Evolutionary conservation across 495 filamentous ascomycete genomes (phyloP).

Genomic region (Acidomyces sp.): DNA sequence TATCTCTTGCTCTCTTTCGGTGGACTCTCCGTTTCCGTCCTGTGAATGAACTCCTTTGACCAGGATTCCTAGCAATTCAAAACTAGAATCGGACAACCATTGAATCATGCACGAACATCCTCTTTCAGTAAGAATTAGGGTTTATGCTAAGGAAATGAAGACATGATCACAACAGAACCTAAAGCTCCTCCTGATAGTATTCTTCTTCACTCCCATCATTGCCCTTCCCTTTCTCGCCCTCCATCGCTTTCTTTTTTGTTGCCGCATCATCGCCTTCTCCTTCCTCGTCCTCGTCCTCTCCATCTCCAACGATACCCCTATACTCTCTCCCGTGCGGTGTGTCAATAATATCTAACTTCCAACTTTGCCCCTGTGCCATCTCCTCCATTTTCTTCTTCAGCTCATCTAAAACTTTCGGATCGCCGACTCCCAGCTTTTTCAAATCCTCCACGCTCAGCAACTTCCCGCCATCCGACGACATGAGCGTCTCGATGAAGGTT

Average conservation of each 20-base stretch:
- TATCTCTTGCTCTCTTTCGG: too few relatives aligned
- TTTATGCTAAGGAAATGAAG: too few relatives aligned
- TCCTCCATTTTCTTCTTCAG: conserved; percentile 45
- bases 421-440: conserved; percentile 50
- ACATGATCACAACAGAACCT: too few relatives aligned
- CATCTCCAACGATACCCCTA: conserved; percentile 42
- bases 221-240: conserved; percentile 18
- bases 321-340: conserved; percentile 36
- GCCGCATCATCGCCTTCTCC: conserved; percentile 32
- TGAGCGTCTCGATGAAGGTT: conserved; percentile 34
- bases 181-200: conserved; percentile 6
- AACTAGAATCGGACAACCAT: too few relatives aligned
- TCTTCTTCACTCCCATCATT: conserved; percentile 1
- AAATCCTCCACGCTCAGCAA: conserved; percentile 47
- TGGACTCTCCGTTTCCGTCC: too few relatives aligned
- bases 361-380: conserved; percentile 39
- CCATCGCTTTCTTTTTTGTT: conserved; percentile 36
- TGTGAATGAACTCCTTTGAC: too few relatives aligned
- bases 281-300: conserved; percentile 39
- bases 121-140: too few relatives aligned
- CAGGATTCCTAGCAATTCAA: too few relatives aligned
- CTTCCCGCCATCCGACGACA: conserved; percentile 32
- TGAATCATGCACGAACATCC: too few relatives aligned
- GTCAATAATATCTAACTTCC: conserved; percentile 47
- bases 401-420: conserved; percentile 51